Percentiles rank a stretch among this genome's conserved stretches.
Evolutionary conservation across 441 rosid genomes (phyloP).

Genomic region (Daphne laureola): DNA sequence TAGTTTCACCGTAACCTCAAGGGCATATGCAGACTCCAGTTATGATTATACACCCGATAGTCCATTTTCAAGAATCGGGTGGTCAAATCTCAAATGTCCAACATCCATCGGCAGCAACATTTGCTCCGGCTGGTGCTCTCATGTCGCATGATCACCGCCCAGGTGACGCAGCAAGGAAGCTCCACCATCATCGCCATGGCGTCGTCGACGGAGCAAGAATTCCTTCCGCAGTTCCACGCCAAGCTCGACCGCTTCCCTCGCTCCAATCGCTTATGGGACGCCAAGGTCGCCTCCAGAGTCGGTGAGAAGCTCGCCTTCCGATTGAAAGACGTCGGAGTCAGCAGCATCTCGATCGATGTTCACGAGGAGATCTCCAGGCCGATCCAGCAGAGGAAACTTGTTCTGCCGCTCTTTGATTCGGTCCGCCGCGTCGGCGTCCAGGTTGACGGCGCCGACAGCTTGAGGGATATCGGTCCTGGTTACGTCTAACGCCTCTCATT

Average conservation of each 20-base stretch:
- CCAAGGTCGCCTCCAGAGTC: conserved; percentile 56
- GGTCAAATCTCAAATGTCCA: no score
- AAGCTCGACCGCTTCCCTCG: conserved; percentile 51
- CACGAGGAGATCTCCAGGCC: conserved; percentile 70
- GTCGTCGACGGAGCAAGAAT: conserved; percentile 65
- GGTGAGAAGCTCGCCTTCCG: conserved; percentile 75
- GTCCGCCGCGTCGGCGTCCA: conserved; percentile 57
- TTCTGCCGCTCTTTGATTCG: conserved; percentile 62
- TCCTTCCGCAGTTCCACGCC: conserved; percentile 46
- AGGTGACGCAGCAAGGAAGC: conserved; percentile 49
- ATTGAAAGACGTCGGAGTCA: conserved; percentile 52
- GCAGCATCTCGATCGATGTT: conserved; percentile 38
- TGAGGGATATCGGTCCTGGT: conserved; percentile 26
- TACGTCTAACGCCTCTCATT: no score
- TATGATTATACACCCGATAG: no score
- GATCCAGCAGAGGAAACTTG: conserved; percentile 45
- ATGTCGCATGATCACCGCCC: conserved; percentile 73
- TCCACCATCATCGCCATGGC: conserved; percentile 79
- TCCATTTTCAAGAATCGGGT: not conserved
- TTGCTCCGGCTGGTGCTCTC: conserved; percentile 64
- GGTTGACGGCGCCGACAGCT: conserved; percentile 54
- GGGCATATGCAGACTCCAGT: no score
- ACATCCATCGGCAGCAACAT: conserved; percentile 25
- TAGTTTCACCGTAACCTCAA: no score
- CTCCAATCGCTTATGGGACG: conserved; percentile 48